These are phyloP conservation scores for Fraxinus sp. DNA, from an alignment of 305 asterid species.

Conservation along the genomic window DNA sequence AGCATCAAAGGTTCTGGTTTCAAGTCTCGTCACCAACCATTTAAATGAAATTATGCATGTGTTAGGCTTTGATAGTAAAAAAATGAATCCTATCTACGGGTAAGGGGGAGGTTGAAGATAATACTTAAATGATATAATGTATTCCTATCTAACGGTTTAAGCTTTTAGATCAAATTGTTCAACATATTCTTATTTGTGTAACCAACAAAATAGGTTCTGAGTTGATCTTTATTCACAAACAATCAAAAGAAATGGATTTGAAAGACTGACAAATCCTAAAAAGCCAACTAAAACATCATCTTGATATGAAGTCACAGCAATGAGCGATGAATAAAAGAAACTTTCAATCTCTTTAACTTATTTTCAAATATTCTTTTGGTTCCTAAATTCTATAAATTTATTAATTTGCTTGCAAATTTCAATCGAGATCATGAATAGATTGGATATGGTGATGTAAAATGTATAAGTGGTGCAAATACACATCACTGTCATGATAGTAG, in stretches of 20 bases:
- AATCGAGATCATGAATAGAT: conserved; percentile 1
- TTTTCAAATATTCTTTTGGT: conserved; percentile 1
- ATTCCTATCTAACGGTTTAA: not conserved
- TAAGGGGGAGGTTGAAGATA: not conserved
- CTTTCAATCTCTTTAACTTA: not conserved
- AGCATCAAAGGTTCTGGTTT: not conserved
- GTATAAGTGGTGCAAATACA: conserved; percentile 7
- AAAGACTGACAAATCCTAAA: not conserved
- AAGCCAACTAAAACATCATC: not conserved
- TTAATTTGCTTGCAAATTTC: not conserved
- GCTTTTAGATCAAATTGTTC: not conserved
- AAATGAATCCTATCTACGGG: not conserved
- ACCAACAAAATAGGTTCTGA: not conserved
- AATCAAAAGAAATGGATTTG: not conserved
- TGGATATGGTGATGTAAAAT: conserved; percentile 4
- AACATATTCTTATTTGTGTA: not conserved
- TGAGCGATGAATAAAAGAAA: not conserved
- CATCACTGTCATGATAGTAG: conserved; percentile 12
- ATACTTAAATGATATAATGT: not conserved
- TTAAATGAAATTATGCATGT: not conserved
- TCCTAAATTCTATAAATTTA: not conserved
- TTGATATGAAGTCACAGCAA: not conserved
- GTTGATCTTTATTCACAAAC: not conserved
- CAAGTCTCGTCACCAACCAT: not conserved
- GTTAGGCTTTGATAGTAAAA: not conserved